Evolutionary conservation across 2,329 filamentous ascomycete genomes (phyloP), one percentile per base, ranked within the genome.

Genomic region (Colletotrichum filicis): DNA sequence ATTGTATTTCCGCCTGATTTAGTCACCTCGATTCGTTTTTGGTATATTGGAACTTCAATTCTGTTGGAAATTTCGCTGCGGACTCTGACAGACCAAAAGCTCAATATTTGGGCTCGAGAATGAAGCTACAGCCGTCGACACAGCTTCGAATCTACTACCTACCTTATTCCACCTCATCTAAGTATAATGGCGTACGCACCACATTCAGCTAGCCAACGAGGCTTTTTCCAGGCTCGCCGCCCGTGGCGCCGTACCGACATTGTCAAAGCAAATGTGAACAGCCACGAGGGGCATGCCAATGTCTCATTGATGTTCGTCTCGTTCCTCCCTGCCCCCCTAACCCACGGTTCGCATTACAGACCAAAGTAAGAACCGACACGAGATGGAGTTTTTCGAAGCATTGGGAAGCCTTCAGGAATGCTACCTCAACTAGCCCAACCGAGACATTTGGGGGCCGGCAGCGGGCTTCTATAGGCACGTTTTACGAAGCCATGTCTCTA

Each of bases 1-100:
- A 67, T 61, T 19, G 55, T 56, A 67, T 71, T 67, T 37, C 63
- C 63, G 32, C 26, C 9, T 35, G 49, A 19, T 37, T 30, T 16
- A 26, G 9, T 61, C 26, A 22, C 2, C 24, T 37, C 14, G 11
- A 32, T 42, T 24, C 62, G 9, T 16, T 5, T 14, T 5, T 19
- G 2, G 8, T 22, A 22, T n/a, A 5, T 22, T 55, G 11, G 7
- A 2, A 11, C 22, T 42, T 1, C 7, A 22, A 5, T 28, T 37
- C 8, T 19, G 2, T 30, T 14, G 24, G 11, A 3, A 8, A 37
- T 8, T 14, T 12, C 32, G 12, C n/a, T 6, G 5, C 22, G 19
- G 19, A 32, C 5, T 6, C 22, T 19, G 5, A 19, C 9, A 28
- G 12, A 8, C 9, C 22, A 60, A 26, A 11, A 16, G 24, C 37